Percentiles rank a stretch among this genome's conserved stretches.
Evolutionary conservation across 2,329 filamentous ascomycete species (phyloP).

Genomic region (Acrodontium crateriforme): DNA sequence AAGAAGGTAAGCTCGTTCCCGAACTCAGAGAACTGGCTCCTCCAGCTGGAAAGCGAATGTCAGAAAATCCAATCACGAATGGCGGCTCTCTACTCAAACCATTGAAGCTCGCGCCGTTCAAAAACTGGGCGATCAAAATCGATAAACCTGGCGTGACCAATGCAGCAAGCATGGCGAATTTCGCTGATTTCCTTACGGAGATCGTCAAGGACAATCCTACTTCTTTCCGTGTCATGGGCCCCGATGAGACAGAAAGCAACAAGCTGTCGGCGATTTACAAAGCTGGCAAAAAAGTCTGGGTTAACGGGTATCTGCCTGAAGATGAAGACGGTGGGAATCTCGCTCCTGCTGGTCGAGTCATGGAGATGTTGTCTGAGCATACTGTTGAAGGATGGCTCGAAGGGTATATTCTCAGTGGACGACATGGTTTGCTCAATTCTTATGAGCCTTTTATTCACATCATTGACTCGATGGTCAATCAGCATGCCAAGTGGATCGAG

Average conservation of each 20-base stretch:
- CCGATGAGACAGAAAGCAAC: conserved; percentile 71
- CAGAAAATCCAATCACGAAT: conserved; percentile 62
- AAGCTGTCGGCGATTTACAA: conserved; percentile 61
- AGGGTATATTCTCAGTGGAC: conserved; percentile 61
- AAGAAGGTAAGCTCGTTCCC: conserved; percentile 47
- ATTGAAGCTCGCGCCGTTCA: conserved; percentile 56
- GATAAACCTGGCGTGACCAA: conserved; percentile 39
- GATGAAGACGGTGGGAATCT: conserved; percentile 63
- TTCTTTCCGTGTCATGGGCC: conserved; percentile 64
- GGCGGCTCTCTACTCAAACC: conserved; percentile 55
- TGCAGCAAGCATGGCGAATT: conserved; percentile 54
- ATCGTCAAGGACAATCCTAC: conserved; percentile 49
- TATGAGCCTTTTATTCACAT: conserved; percentile 76
- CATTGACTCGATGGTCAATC: conserved; percentile 75
- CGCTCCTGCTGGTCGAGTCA: conserved; percentile 53
- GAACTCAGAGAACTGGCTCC: conserved; percentile 54
- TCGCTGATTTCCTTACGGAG: conserved; percentile 53
- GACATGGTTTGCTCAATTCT: conserved; percentile 64
- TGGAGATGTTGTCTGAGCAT: conserved; percentile 77
- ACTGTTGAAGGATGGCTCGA: conserved; percentile 70
- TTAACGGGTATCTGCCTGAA: conserved; percentile 65
- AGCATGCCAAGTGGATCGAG: conserved; percentile 76
- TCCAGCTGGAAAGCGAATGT: conserved; percentile 54
- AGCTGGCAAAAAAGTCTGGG: conserved; percentile 65
- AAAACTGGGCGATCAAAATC: conserved; percentile 49